Conservation (phyloP, 2,329 filamentous ascomycete species). For the Trichoderma sp. region DNA sequence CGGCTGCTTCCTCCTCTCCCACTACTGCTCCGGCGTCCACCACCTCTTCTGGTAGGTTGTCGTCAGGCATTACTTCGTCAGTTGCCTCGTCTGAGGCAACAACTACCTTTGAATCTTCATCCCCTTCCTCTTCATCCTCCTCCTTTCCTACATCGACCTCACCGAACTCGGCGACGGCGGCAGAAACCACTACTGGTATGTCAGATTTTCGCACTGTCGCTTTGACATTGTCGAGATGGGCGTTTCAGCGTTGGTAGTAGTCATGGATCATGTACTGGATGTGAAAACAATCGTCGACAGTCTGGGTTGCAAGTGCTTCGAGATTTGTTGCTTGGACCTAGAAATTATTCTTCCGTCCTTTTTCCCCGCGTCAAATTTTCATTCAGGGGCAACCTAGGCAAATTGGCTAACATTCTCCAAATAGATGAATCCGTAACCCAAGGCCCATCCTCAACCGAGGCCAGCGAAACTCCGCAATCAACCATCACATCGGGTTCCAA, state of each 20-base stretch:
- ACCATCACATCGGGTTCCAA: conserved; percentile 40
- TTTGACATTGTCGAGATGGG: conserved; percentile 27
- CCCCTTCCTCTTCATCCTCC: conserved; percentile 29
- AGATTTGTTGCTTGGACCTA: neutral
- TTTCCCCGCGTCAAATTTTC: conserved; percentile 22
- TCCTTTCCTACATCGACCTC: conserved; percentile 29
- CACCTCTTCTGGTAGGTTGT: conserved; percentile 40
- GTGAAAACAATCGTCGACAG: conserved; percentile 10
- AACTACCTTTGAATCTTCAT: conserved; percentile 31
- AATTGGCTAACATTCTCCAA: neutral
- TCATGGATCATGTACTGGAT: conserved; percentile 1
- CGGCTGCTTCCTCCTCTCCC: conserved; percentile 36
- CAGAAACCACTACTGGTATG: conserved; percentile 36
- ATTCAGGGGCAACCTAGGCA: neutral
- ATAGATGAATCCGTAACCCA: conserved; percentile 25
- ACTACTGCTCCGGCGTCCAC: conserved; percentile 34
- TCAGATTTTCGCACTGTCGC: conserved; percentile 31
- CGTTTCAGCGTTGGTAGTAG: neutral
- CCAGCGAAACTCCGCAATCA: neutral
- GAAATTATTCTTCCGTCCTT: neutral
- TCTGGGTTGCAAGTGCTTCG: neutral
- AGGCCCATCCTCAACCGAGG: conserved; percentile 28
- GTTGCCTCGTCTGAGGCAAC: conserved; percentile 34
- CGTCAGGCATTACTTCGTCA: conserved; percentile 31
- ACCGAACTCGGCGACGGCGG: conserved; percentile 23